Percentiles rank a stretch among this genome's conserved stretches.
Evolutionary conservation across 192 early-diverging fungal genomes (phyloP).

Genomic region (Chytriomyces sp.): DNA sequence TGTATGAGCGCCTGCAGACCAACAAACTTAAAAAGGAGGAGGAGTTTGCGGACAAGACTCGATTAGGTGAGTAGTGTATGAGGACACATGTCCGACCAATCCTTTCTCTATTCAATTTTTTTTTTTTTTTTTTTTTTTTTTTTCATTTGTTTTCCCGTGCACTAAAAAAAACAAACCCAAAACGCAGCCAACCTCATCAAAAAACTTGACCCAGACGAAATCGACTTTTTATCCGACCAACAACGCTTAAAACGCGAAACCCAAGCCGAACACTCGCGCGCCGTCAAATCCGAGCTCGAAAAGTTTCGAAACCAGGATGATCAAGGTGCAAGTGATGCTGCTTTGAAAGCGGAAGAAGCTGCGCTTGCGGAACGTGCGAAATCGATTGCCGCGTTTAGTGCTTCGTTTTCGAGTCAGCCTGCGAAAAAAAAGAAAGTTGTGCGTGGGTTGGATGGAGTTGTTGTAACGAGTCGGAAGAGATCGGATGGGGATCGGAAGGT

Average conservation of each 20-base stretch:
- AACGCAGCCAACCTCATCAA: constrained; percentile 31
- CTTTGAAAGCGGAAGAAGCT: not conserved
- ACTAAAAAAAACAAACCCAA: not conserved
- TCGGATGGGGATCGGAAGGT: not conserved
- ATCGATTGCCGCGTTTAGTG: not conserved
- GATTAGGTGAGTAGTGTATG: constrained; percentile 2
- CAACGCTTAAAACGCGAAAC: not conserved
- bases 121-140: not conserved
- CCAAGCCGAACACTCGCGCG: not conserved
- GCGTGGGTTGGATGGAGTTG: not conserved
- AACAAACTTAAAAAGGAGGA: constrained; percentile 34
- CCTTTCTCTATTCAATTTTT: not conserved
- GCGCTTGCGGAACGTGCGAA: not conserved
- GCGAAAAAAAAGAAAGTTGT: not conserved
- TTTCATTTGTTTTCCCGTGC: not conserved
- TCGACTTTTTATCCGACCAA: constrained; percentile 8
- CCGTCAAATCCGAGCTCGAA: constrained; percentile 1
- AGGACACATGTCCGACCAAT: not conserved
- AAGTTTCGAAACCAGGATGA: constrained; percentile 1
- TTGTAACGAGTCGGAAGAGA: not conserved
- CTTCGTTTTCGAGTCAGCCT: not conserved
- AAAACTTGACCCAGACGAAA: constrained; percentile 33
- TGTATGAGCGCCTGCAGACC: constrained; percentile 15
- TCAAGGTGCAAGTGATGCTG: not conserved
- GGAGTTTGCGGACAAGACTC: constrained; percentile 34